Conservation (phyloP, 2,329 filamentous ascomycete species). For the Macrophomina pseudophaseolina region DNA sequence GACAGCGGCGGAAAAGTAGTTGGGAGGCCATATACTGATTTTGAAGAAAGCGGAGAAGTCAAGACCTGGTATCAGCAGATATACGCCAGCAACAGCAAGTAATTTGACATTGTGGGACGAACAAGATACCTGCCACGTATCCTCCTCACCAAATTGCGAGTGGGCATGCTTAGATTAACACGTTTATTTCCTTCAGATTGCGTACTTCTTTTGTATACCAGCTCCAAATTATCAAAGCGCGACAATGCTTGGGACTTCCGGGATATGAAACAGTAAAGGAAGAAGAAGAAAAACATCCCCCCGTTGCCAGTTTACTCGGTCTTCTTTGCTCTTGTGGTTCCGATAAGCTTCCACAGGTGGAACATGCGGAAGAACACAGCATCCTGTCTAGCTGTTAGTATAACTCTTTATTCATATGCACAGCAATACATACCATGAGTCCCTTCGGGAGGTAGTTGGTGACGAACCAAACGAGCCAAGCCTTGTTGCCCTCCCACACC, state of each 20-base stretch:
- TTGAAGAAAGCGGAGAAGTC: not conserved
- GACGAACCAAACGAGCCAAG: constrained; percentile 55
- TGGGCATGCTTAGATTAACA: too few species aligned
- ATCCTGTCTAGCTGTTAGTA: constrained; percentile 40
- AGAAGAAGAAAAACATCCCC: not conserved
- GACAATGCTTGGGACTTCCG: not conserved
- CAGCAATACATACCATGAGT: constrained; percentile 40
- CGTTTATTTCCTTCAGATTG: too few species aligned
- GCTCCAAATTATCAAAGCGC: too few species aligned
- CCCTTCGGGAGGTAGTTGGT: constrained; percentile 53
- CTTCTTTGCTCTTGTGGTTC: constrained; percentile 42
- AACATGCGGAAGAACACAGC: constrained; percentile 57
- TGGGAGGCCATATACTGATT: constrained; percentile 35
- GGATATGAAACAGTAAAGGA: not conserved
- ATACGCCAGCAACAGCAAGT: not conserved
- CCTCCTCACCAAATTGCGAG: too few species aligned
- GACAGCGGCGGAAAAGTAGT: constrained; percentile 50
- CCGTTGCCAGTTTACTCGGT: constrained; percentile 4
- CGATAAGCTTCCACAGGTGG: constrained; percentile 54
- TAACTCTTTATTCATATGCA: not conserved
- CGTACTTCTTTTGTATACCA: too few species aligned
- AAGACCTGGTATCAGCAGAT: not conserved
- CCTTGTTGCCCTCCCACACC: constrained; percentile 43
- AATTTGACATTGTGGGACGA: not conserved
- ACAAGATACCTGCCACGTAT: too few species aligned